Conservation (phyloP, 1,284 basidiomycete species). For the Mycosarcoma mackinlayi region DNA sequence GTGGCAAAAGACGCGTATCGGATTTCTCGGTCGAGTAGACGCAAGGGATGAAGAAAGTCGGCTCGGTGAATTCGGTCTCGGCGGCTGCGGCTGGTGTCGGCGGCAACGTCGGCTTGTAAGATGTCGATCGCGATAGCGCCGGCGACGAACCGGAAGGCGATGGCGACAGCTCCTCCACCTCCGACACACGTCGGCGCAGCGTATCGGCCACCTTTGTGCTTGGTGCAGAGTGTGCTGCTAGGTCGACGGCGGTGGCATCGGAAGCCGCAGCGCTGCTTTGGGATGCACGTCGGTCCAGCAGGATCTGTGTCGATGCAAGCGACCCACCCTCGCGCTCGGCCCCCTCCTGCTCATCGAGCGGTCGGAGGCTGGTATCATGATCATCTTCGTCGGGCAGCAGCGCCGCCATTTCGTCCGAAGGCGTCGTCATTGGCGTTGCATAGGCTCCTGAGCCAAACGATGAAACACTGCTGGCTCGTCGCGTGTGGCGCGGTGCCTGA, state of each 20-base stretch:
- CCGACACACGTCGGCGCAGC: constrained; percentile 23
- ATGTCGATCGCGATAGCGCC: constrained; percentile 31
- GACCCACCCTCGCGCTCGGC: background rate
- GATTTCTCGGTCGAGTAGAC: constrained; percentile 96
- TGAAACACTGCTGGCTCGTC: constrained; percentile 48
- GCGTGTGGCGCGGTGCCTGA: constrained; percentile 32
- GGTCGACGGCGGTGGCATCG: constrained; percentile 40
- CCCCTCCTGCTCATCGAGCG: constrained; percentile 14
- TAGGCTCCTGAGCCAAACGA: constrained; percentile 50
- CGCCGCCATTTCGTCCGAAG: constrained; percentile 49
- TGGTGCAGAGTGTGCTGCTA: constrained; percentile 27
- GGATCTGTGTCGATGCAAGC: constrained; percentile 3
- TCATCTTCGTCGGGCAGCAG: constrained; percentile 40
- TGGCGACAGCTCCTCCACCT: constrained; percentile 43
- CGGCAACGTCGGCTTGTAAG: constrained; percentile 26
- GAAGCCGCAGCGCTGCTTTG: constrained; percentile 42
- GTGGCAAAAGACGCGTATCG: constrained; percentile 81
- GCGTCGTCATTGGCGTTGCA: constrained; percentile 50
- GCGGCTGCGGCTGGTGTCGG: constrained; percentile 13
- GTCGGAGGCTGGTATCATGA: constrained; percentile 24
- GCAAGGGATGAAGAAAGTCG: constrained; percentile 58
- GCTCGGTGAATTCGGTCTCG: constrained; percentile 21
- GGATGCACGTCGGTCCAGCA: constrained; percentile 19
- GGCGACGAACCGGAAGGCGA: constrained; percentile 35
- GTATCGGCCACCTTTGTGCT: constrained; percentile 10